Base-by-base conservation (phyloP, 208 protist species). In the Angomonas ambiguus region DNA sequence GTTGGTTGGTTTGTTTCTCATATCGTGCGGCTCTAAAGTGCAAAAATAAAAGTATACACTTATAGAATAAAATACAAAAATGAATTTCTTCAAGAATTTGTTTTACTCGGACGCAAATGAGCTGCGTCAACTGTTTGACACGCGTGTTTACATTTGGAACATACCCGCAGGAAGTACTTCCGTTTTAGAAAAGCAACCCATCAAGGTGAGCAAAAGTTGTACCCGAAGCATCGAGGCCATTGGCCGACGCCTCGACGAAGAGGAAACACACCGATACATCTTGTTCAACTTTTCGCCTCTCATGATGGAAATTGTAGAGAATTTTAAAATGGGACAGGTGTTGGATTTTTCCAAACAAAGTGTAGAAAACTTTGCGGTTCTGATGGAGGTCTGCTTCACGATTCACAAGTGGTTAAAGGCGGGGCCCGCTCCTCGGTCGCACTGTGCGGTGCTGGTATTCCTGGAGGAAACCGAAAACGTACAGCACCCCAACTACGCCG, bases 211-310 rank as follows among this genome's bases (percentile, higher is more conserved):
- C 42, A 67, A 67, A 24, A 71, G 71, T 4, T 71, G 80, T 1
- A 77, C 72, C 30, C 80, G 77, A 20, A 73, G 77, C 71, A 80
- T 92, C 27, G 67, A 80, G 25, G 18, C 62, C 27, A 87, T 68
- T 8, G 82, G 82, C 60, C 22, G 53, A 5, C 70, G 67, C 30
- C 76, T 93, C 2, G 82, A 93, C 60, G 60, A 74, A 11, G 70
- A 74, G 41, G 65, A 85, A 48, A 67, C 65, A 11, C 67, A 88
- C 35, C 66, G 63, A 55, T 93, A 90, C 73, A 89, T 89, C 30
- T 53, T 93, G 30, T 88, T 93, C 62, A 90, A 90, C 72, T 93
- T 93, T 69, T 86, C 83, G 0, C 87, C 87, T n/a, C 71, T 90
- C 11, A 74, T 82, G 77, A 82, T 84, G 77, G 83, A 90, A 65